These are phyloP conservation scores for Thymus quinquecostatus DNA, from an alignment of 257 asterid genomes.

Conservation along the genomic window DNA sequence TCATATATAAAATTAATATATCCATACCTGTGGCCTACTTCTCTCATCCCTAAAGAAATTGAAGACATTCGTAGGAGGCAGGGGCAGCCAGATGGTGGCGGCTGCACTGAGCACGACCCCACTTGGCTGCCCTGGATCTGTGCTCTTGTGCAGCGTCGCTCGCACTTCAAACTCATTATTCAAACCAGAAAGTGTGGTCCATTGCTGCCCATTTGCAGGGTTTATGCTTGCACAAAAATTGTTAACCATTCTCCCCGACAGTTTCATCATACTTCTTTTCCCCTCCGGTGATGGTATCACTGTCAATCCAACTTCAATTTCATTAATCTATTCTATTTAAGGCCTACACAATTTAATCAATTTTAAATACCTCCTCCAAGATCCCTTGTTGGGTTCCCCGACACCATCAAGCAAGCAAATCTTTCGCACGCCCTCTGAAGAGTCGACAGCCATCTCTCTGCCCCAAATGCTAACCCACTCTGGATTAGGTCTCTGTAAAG, in stretches of 20 bases:
- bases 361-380: constrained; percentile 67
- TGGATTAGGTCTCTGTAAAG: constrained; percentile 78
- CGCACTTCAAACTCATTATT: constrained; percentile 75
- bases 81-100: constrained; percentile 93
- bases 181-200: constrained; percentile 72
- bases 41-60: constrained; percentile 81
- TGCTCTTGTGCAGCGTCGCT: constrained; percentile 71
- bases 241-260: constrained; percentile 90
- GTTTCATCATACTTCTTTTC: constrained; percentile 92
- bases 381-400: constrained; percentile 62
- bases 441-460: constrained; percentile 85
- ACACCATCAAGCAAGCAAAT: constrained; percentile 76
- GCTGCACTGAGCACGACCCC: constrained; percentile 90
- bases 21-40: constrained; percentile 71
- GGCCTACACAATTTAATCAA: not conserved
- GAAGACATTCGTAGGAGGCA: constrained; percentile 71
- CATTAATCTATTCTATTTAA: not conserved
- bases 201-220: constrained; percentile 79
- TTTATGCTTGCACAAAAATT: constrained; percentile 80
- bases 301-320: constrained; percentile 8
- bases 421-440: constrained; percentile 85
- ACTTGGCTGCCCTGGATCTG: constrained; percentile 87
- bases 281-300: constrained; percentile 87
- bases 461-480: constrained; percentile 85
- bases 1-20: not conserved